These are phyloP conservation scores for Phlebopus sp. DNA, from an alignment of 1,284 basidiomycete species.

Conservation along the genomic window DNA sequence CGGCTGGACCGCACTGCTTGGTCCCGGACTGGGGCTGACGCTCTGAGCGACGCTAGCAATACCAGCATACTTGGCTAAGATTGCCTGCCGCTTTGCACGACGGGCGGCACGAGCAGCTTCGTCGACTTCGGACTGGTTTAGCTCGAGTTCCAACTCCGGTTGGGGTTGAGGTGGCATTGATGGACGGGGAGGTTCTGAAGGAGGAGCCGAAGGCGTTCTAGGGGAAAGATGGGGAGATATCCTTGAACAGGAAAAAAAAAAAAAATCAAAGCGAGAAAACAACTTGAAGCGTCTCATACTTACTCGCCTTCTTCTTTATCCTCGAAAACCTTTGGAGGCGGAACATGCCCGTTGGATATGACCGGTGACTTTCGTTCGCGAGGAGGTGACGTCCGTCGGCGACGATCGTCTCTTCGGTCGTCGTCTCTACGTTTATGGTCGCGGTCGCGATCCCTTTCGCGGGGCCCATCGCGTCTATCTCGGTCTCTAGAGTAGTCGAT, in stretches of 20 bases:
- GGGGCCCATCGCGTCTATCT: conserved; percentile 37
- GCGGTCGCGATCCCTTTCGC: conserved; percentile 28
- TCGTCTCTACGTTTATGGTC: conserved; percentile 31
- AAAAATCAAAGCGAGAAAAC: conserved; percentile 9
- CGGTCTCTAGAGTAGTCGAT: conserved; percentile 40
- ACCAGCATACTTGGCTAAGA: conserved; percentile 78
- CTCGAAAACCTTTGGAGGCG: conserved; percentile 39
- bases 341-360: conserved; percentile 14
- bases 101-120: conserved; percentile 77
- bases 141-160: conserved; percentile 39
- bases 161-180: conserved; percentile 20
- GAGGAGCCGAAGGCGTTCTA: conserved; percentile 25
- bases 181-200: conserved; percentile 23
- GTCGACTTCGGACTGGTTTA: conserved; percentile 62
- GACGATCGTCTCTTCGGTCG: conserved; percentile 22
- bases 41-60: conserved; percentile 41
- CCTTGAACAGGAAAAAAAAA: conserved; percentile 36
- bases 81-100: conserved; percentile 79
- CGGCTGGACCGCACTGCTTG: conserved; percentile 72
- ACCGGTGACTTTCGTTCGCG: conserved; percentile 13
- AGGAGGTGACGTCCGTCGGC: conserved; percentile 19
- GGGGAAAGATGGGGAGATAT: conserved; percentile 56
- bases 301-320: conserved; percentile 79
- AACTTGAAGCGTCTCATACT: conserved; percentile 41
- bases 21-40: conserved; percentile 53